Percentiles rank a stretch among this genome's conserved stretches.
phyloP scores from a whole-genome alignment of 352 stramenopile species.

The Pythium utonaiense region DNA sequence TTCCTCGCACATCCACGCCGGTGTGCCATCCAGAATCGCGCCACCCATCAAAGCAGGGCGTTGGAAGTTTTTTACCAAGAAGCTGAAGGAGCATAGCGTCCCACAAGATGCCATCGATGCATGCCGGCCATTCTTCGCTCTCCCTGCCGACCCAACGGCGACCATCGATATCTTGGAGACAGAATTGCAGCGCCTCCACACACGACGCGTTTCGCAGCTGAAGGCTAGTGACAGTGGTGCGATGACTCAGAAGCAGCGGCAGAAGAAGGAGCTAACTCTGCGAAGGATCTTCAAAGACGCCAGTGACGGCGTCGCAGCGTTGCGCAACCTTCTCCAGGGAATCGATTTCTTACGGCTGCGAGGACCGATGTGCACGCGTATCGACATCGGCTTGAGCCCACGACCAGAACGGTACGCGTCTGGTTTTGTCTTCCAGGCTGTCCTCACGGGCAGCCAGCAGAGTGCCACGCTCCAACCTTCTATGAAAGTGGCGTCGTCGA shows the following conservation, averaged over 20 bases:
- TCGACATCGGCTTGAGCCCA: slow-evolving; percentile 76
- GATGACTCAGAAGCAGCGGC: slow-evolving; percentile 38
- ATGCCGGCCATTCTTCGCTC: slow-evolving; percentile 69
- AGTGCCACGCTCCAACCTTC: slow-evolving; percentile 4
- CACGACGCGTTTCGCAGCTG: slow-evolving; percentile 31
- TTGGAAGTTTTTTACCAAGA: slow-evolving; percentile 73
- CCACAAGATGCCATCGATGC: slow-evolving; percentile 45
- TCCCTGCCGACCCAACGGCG: slow-evolving; percentile 59
- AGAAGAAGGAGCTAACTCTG: slow-evolving; percentile 65
- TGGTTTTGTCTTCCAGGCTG: slow-evolving; percentile 83
- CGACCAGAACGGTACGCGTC: slow-evolving; percentile 74
- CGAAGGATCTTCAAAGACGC: slow-evolving; percentile 67
- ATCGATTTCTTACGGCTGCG: slow-evolving; percentile 66
- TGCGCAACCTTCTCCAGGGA: slow-evolving; percentile 63
- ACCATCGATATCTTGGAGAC: slow-evolving; percentile 65
- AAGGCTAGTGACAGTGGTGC: slow-evolving; percentile 5
- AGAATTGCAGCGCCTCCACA: slow-evolving; percentile 63
- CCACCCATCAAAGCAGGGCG: slow-evolving; percentile 61
- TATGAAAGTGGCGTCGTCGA: slow-evolving; percentile 16
- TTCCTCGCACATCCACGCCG: slow-evolving; percentile 58
- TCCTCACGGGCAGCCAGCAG: slow-evolving; percentile 40
- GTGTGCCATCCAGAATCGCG: slow-evolving; percentile 49
- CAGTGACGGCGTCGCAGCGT: slow-evolving; percentile 53
- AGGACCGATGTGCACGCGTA: slow-evolving; percentile 52
- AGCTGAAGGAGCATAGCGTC: slow-evolving; percentile 60